A percentile compares a stretch with the other conserved stretches of the same genome.
Conservation (phyloP, 2,329 filamentous ascomycete genomes). For the Emergomyces pasteurianus region DNA sequence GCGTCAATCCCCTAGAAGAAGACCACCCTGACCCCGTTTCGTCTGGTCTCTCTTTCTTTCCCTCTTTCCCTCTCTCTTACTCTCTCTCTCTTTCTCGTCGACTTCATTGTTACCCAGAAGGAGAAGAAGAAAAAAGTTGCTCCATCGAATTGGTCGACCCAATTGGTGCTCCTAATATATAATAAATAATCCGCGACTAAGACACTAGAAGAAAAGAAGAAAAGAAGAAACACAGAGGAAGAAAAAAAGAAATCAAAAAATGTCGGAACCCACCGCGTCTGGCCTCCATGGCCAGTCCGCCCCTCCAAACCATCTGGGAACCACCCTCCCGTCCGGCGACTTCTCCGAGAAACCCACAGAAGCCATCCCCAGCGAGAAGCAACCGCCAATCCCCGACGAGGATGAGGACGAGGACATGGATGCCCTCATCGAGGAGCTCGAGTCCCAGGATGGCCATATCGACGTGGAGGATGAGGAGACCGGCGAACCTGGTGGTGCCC, state of each 20-base stretch:
- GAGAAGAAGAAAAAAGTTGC: no score
- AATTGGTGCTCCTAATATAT: no score
- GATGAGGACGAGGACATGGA: constrained; percentile 78
- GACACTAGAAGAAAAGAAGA: no score
- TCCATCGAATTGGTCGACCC: no score
- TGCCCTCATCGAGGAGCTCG: constrained; percentile 74
- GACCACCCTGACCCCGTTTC: neutral
- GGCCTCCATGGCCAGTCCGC: constrained; percentile 9
- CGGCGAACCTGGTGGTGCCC: constrained; percentile 41
- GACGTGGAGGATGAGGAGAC: constrained; percentile 50
- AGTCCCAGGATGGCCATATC: constrained; percentile 64
- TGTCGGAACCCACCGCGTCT: constrained; percentile 11
- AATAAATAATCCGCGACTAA: no score
- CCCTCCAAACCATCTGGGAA: constrained; percentile 16
- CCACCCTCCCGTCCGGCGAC: constrained; percentile 12
- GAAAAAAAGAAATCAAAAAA: constrained; percentile 1
- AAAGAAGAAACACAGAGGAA: no score
- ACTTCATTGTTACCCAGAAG: no score
- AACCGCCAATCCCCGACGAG: constrained; percentile 31
- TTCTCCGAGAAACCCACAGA: constrained; percentile 11
- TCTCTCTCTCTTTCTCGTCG: no score
- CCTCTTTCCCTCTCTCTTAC: no score
- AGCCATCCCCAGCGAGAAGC: constrained; percentile 7
- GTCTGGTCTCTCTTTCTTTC: no score
- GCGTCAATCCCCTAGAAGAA: neutral